Conservation (phyloP, 805 yeast genomes). For the Cyberlindnera sargentensis region DNA sequence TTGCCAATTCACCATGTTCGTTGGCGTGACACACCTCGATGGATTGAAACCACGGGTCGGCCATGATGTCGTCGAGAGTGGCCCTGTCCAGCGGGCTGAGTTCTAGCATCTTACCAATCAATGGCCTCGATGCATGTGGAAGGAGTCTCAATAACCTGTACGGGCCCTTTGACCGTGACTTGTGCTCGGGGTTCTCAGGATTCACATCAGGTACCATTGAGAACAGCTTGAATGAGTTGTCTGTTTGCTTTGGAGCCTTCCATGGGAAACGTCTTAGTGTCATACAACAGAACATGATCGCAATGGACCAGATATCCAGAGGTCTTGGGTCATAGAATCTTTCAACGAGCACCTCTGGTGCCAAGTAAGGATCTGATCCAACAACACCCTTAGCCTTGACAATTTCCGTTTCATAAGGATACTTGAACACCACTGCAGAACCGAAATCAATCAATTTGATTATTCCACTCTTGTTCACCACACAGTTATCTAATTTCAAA, state of each 20-base stretch:
- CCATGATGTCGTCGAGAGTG: constrained; percentile 45
- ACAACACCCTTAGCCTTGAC: constrained; percentile 78
- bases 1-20: constrained; percentile 20
- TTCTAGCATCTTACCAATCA: constrained; percentile 60
- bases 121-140: constrained; percentile 56
- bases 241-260: constrained; percentile 81
- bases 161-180: constrained; percentile 55
- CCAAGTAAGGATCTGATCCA: constrained; percentile 93
- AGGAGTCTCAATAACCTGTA: constrained; percentile 62
- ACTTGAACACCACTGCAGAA: constrained; percentile 76
- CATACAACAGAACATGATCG: constrained; percentile 90
- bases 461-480: constrained; percentile 66
- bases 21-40: constrained; percentile 47
- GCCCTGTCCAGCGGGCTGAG: constrained; percentile 54
- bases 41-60: constrained; percentile 48
- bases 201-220: constrained; percentile 32
- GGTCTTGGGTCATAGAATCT: constrained; percentile 73
- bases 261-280: constrained; percentile 84
- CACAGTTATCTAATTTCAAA: constrained; percentile 88
- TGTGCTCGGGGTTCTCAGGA: constrained; percentile 24
- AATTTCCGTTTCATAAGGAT: constrained; percentile 49
- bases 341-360: constrained; percentile 76
- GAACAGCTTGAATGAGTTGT: constrained; percentile 69
- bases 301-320: constrained; percentile 90
- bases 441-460: constrained; percentile 92